phyloP scores from a whole-genome alignment of 1,284 basidiomycete species.

The Heterobasidion parviporum region DNA sequence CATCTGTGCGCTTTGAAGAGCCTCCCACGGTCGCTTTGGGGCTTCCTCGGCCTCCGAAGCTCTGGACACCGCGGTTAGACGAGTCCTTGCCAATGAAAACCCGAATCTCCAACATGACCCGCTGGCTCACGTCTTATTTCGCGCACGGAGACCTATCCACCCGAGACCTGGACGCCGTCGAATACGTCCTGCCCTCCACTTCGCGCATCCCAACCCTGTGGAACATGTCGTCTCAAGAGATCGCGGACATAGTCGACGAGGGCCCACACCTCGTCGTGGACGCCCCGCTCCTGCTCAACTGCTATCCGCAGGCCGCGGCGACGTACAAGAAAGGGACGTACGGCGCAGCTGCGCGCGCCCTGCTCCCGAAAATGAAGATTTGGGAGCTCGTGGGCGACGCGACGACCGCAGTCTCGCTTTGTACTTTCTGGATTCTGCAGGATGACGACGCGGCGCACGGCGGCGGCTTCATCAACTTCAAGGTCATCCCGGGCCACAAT shows the following conservation, averaged over 20 bases:
- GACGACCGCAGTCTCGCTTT: conserved; percentile 11
- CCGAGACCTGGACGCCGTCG: conserved; percentile 14
- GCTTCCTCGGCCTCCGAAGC: neutral
- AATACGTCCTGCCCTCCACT: conserved; percentile 13
- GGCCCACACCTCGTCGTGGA: conserved; percentile 5
- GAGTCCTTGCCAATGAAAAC: neutral
- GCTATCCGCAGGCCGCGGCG: conserved; percentile 13
- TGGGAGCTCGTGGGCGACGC: conserved; percentile 11
- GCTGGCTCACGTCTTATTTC: conserved; percentile 27
- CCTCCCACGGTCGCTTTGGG: neutral
- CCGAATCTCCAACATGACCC: conserved; percentile 10
- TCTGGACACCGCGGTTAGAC: neutral
- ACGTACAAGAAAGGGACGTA: conserved; percentile 12
- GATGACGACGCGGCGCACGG: conserved; percentile 14
- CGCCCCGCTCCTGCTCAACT: conserved; percentile 10
- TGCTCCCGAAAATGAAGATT: conserved; percentile 15
- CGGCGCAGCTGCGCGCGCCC: neutral
- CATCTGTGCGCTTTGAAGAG: neutral
- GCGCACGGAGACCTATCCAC: conserved; percentile 23
- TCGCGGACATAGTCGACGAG: neutral
- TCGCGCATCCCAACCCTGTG: neutral
- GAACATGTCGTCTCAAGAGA: neutral
- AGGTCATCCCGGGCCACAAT: conserved; percentile 17
- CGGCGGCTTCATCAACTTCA: conserved; percentile 17
- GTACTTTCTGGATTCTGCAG: conserved; percentile 18